Base-by-base conservation (phyloP, 2,329 filamentous ascomycete species). In the Ilyonectria destructans region DNA sequence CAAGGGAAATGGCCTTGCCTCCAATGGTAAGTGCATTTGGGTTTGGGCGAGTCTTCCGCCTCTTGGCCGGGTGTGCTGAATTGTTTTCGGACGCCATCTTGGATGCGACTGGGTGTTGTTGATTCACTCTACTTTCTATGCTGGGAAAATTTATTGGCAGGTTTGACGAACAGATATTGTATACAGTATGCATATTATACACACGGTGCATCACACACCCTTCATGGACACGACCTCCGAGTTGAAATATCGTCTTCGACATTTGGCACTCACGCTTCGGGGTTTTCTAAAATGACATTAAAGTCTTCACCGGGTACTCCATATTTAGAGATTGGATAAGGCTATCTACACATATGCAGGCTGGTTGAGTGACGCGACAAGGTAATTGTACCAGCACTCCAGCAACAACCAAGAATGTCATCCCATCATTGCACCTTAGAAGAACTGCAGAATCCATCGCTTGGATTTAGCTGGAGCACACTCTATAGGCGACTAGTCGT, bases 1-100 rank as follows among this genome's bases (percentile, higher is more conserved):
- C 83, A 1, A 89, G 72, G 0, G 84, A 86, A 26, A 89, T 85
- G 13, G 78, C 75, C 62, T 85, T 88, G 31, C 83, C 80, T 15
- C 85, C 85, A 37, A 88, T 81, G 26, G 78, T 85, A 62, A 88
- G 71, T 6, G 83, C 75, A 56, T 84, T 80, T 2, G 75, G 69
- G 60, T 69, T 75, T 21, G 77, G 74, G 58, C 69, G 68, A 8
- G 73, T 78, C 70, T 82, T 84, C 17, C 80, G 79, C 70, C 79
- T 83, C 71, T 84, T 85, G 15, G 79, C 63, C 4, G 79, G 77
- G 46, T 72, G 77, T 21, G 68, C 67, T 51, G 74, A 58, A 43
- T 72, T 67, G 46, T 73, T 73, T 66, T 75, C 67, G 49, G 74
- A 55, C 17, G 77, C 57, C 78, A 80, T 80, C 35, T 67, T 70